Evolutionary conservation across 2,329 filamentous ascomycete species (phyloP).

Genomic region (Alternaria arbusti): DNA sequence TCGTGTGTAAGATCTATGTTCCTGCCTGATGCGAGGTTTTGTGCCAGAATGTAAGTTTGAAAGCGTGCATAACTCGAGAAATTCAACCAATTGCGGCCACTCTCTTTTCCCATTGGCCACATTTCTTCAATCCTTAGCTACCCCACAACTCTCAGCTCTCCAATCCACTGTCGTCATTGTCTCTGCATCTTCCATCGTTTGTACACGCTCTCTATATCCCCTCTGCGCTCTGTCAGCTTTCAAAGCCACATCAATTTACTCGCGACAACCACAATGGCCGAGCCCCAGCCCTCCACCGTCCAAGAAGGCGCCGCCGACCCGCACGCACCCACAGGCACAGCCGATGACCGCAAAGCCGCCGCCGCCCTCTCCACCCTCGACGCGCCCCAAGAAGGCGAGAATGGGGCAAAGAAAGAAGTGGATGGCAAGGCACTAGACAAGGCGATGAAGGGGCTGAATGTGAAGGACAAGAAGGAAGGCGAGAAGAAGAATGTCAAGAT

Average conservation of each 20-base stretch:
- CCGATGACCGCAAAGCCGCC: constrained; percentile 79
- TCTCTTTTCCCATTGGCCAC: constrained; percentile 25
- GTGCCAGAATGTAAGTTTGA: background rate
- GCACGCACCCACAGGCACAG: constrained; percentile 58
- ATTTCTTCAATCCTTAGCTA: background rate
- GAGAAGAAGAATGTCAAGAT: constrained; percentile 69
- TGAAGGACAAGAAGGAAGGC: constrained; percentile 49
- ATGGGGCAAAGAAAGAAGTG: constrained; percentile 62
- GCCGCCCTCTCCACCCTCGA: constrained; percentile 76
- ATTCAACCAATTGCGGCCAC: constrained; percentile 17
- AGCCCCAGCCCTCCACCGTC: constrained; percentile 64
- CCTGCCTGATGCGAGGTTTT: background rate
- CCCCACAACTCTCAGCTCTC: constrained; percentile 14
- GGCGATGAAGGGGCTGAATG: constrained; percentile 69
- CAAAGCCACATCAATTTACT: background rate
- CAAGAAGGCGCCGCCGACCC: constrained; percentile 65
- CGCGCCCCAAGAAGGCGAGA: constrained; percentile 57
- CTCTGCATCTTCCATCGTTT: background rate
- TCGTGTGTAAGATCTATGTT: background rate
- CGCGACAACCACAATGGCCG: constrained; percentile 59
- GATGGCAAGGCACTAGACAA: constrained; percentile 74
- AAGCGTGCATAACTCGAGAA: background rate
- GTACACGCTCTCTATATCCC: background rate
- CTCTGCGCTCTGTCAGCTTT: background rate
- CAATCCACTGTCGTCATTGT: background rate